These are phyloP conservation scores for Aspergillus avenaceus DNA, from an alignment of 495 filamentous ascomycete species.

Conservation along the genomic window DNA sequence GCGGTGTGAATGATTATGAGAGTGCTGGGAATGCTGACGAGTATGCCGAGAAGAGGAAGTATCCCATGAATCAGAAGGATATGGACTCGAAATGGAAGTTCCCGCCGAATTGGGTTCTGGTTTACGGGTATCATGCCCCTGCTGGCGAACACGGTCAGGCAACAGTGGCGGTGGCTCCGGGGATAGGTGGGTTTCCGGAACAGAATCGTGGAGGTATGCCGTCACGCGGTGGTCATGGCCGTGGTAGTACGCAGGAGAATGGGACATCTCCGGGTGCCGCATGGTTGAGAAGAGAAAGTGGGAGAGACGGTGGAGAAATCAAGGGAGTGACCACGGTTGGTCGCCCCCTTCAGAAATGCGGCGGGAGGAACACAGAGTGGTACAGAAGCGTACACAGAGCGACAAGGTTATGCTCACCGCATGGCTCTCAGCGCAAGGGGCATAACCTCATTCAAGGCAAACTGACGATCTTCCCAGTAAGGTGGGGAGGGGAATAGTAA, in stretches of 20 bases:
- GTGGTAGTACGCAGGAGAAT: conserved; percentile 38
- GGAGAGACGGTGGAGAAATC: conserved; percentile 16
- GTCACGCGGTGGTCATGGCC: conserved; percentile 24
- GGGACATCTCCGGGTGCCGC: conserved; percentile 39
- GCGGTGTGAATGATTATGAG: conserved; percentile 9
- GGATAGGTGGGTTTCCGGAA: conserved; percentile 19
- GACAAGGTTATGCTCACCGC: conserved; percentile 33
- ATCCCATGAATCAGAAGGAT: conserved; percentile 14
- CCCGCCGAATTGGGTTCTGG: conserved; percentile 10
- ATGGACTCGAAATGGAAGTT: background rate
- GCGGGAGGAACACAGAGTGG: conserved; percentile 24
- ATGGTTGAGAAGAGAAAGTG: conserved; percentile 23
- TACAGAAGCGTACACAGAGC: conserved; percentile 36
- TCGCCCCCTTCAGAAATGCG: conserved; percentile 16
- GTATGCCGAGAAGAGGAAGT: conserved; percentile 3
- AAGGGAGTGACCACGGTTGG: conserved; percentile 5
- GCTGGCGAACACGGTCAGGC: background rate
- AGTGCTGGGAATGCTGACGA: background rate
- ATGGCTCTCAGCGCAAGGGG: conserved; percentile 32
- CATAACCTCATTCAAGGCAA: conserved; percentile 9
- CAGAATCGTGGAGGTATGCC: conserved; percentile 18
- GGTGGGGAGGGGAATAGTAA: background rate
- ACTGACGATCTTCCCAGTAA: background rate
- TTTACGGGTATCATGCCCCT: conserved; percentile 1
- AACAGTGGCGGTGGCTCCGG: conserved; percentile 15